A percentile compares a stretch with the other conserved stretches of the same genome.
phyloP scores from a whole-genome alignment of 2,329 filamentous ascomycete genomes.

The Thielaviopsis musarum region DNA sequence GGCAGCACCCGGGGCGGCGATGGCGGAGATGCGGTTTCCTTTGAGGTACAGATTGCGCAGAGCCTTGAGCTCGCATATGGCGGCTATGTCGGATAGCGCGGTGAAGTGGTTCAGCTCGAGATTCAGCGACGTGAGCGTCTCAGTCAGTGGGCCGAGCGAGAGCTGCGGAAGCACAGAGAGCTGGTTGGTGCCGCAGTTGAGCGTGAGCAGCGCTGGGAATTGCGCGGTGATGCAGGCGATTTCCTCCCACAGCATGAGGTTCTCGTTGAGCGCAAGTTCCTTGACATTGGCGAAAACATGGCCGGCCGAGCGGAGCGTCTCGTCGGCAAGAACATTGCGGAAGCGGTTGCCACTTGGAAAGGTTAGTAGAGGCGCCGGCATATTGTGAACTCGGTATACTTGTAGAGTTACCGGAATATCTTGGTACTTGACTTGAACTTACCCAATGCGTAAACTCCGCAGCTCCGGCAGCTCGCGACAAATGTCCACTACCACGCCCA shows the following conservation, averaged over 20 bases:
- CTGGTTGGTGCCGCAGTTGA: constrained; percentile 41
- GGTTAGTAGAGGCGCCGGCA: not conserved
- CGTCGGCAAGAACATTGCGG: constrained; percentile 23
- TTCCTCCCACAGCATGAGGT: constrained; percentile 47
- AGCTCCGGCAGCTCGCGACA: constrained; percentile 53
- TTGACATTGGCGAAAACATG: constrained; percentile 32
- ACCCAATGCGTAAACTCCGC: constrained; percentile 29
- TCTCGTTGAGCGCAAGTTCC: constrained; percentile 51
- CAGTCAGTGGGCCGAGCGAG: constrained; percentile 24
- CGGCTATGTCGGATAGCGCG: constrained; percentile 37
- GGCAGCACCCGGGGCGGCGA: constrained; percentile 17
- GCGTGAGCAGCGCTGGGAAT: constrained; percentile 34
- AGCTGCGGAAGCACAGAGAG: constrained; percentile 33
- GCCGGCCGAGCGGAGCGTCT: constrained; percentile 18
- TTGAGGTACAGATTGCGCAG: constrained; percentile 55
- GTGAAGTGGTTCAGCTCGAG: constrained; percentile 58
- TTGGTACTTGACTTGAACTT: not conserved
- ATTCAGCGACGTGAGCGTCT: constrained; percentile 43
- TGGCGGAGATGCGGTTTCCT: constrained; percentile 48
- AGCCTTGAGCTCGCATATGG: constrained; percentile 32
- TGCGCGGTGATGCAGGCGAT: constrained; percentile 34
- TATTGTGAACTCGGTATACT: not conserved
- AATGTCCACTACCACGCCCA: constrained; percentile 52
- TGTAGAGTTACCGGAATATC: too few relatives aligned
- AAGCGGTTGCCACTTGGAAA: constrained; percentile 56